phyloP scores from a whole-genome alignment of 2,329 filamentous ascomycete genomes.

The Pezicula radicicola region DNA sequence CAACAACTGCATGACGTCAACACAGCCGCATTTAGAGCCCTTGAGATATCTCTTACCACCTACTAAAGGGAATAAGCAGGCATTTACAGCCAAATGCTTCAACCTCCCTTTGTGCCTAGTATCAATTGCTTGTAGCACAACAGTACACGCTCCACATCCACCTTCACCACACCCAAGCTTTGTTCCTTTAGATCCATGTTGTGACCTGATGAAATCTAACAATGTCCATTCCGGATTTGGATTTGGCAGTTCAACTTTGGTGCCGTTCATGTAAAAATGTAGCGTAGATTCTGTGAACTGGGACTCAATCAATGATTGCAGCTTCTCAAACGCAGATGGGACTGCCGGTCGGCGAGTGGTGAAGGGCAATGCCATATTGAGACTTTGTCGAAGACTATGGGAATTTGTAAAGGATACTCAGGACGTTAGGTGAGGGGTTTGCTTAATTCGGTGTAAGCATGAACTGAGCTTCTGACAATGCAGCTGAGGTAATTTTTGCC shows the following conservation, averaged over 20 bases:
- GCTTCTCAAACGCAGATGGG: slow-evolving; percentile 11
- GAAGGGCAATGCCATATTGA: slow-evolving; percentile 8
- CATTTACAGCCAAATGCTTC: slow-evolving; percentile 93
- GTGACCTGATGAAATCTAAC: slow-evolving; percentile 84
- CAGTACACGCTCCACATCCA: slow-evolving; percentile 91
- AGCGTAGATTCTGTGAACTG: slow-evolving; percentile 48
- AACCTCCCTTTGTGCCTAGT: slow-evolving; percentile 71
- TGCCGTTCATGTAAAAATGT: slow-evolving; percentile 90
- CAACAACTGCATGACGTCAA: slow-evolving; percentile 80
- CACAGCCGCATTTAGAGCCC: slow-evolving; percentile 44
- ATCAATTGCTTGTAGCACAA: slow-evolving; percentile 76
- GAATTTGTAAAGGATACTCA: neutral
- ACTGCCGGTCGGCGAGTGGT: slow-evolving; percentile 1
- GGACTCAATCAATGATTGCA: slow-evolving; percentile 15
- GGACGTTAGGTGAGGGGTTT: too few species aligned
- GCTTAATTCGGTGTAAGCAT: too few species aligned
- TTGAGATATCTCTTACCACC: slow-evolving; percentile 14
- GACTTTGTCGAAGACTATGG: neutral
- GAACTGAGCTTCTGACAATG: too few species aligned
- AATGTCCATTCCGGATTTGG: slow-evolving; percentile 88
- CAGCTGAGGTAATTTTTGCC: too few species aligned
- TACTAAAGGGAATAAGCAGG: slow-evolving; percentile 58
- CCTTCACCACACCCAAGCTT: slow-evolving; percentile 96
- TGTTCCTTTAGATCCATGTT: slow-evolving; percentile 76
- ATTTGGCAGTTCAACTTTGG: slow-evolving; percentile 78